Evolutionary conservation across 2,329 filamentous ascomycete genomes (phyloP), one percentile per base, ranked within the genome.

Genomic region (Thelonectria olida): DNA sequence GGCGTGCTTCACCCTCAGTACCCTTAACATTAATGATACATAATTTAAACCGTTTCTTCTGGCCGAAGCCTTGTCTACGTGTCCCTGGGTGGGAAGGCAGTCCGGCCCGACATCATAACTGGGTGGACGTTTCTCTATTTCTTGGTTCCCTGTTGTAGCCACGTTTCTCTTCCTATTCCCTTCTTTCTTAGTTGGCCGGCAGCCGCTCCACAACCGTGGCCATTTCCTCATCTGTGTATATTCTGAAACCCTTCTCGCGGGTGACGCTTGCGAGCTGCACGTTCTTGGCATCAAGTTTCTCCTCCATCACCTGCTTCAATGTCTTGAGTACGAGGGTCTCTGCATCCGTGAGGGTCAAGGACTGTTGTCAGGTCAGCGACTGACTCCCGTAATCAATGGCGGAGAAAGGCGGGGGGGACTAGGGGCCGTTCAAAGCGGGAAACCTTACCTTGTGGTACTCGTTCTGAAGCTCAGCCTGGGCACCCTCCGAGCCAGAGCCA

Each of bases 241-340:
- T 97, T 82, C 93, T 91, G 86, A 99, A 99, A 58, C 96, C 96
- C 81, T 92, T 95, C 69, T 97, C 95, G 85, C 94, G 97, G 65
- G 96, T 99, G 59, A 99, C 96, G 76, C 95, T 98, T 54, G 96
- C 96, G 71, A 99, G 81, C 84, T 99, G 96, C 68, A 99, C 96
- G 76, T 99, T 99, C 88, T 99, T 99, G 67, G 93, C 88, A 78
- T 99, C 96, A 63, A 99, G 86, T 84, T 99, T 99, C 88, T 99
- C 96, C 82, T 99, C 96, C 96, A 99, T 99, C 71, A 99, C 96
- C 82, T 99, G 96, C 87, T 98, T 99, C 78, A 99, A 80, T 36
- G 96, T 99, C 88, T 98, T 98, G 74, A 99, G 84, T 52, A 97
- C 94, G 68, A 99, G 83, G 4, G 94, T 96, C 83, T 99, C 96